Base-by-base conservation (phyloP, 1,139 yeast genomes). In the Nadsonia starkeyi-henricii region DNA sequence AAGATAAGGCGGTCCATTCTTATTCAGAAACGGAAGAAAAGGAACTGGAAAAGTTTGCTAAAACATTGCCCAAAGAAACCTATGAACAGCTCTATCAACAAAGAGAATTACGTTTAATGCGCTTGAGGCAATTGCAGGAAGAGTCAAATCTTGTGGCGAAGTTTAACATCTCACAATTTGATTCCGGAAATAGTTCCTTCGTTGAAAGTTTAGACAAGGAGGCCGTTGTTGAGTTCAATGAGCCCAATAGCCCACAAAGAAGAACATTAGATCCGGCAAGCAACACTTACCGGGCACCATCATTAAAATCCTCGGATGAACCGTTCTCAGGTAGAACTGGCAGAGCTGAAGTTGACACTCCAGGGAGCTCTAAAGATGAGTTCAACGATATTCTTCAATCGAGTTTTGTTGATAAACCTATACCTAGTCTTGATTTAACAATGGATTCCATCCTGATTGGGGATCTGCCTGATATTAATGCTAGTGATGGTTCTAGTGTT, bases 91-190 rank as follows among this genome's bases (percentile, higher is more conserved):
- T 59, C 41, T 57, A 56, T 45, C 60, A 58, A 39, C 58, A 59
- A 50, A 50, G 63, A 36, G 44, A 56, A 46, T 36, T 59, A 36
- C 52, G 57, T 9, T 49, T 60, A 54, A 54, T 55, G 47, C 56
- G 65, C 20, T 56, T 65, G 7, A 52, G 54, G 26, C 58, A 61
- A 45, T 57, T 65, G 20, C 68, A 64, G 50, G 53, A 54, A 46
- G 57, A 59, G 20, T 61, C 67, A 2, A 60, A 59, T 41, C 67
- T 62, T 30, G 56, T 64, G n/a, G 62, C 60, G 9, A 23, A 23
- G 9, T 23, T 5, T 23, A 23, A 23, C 9, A 23, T 23, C 9
- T 23, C 28, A 23, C 28, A 23, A 23, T 9, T 23, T 23, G 28
- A 23, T 23, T 23, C 5, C 9, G 9, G 9, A 23, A 23, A 23